Base-by-base conservation (phyloP, 129 eudicot species). In the Flaveria trinervia region DNA sequence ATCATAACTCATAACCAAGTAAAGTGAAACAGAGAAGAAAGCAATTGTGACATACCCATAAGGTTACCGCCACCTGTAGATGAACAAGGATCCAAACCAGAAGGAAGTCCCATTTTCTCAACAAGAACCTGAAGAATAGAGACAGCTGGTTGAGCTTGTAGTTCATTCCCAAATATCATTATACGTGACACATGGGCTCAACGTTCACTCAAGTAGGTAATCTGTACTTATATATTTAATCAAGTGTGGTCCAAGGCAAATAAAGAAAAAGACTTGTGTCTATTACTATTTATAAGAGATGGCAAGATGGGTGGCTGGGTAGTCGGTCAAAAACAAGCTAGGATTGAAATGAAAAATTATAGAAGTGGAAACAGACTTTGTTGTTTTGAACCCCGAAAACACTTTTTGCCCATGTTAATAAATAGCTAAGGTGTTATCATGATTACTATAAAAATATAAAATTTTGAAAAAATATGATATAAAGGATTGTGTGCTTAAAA, bases 31-130 rank as follows among this genome's bases (percentile, higher is more conserved):
- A 68, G 49, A 17, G 12, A 68, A 59, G 70, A 7, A 79, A 49
- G 52, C 36, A 56, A 50, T 0, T 66, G 59, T 60, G 59, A 60
- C 92, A 48, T 72, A 88, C 92, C 79, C 50, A 80, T 82, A 26
- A 73, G 62, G 70, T 80, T 85, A 54, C 44, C 68, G 49, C n/a
- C 11, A 49, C 74, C 28, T 16, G 77, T 78, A 56, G 79, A 71
- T 22, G 82, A 71, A 70, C 75, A 82, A 65, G 71, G 68, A 65
- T 74, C 78, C 56, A 81, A 25, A 57, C 81, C 86, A 65, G 73
- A 79, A 23, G 95, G 94, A 76, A 84, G 87, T 62, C 97, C 97
- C 97, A 91, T 88, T 79, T 91, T 91, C 68, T 91, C 93, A 52
- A 91, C 97, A 76, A 91, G 82, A 52, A 91, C 93, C 96, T 87